A percentile compares a stretch with the other conserved stretches of the same genome.
Evolutionary conservation across 2,329 filamentous ascomycete genomes (phyloP).

Genomic region (Chaetomium strumarium): DNA sequence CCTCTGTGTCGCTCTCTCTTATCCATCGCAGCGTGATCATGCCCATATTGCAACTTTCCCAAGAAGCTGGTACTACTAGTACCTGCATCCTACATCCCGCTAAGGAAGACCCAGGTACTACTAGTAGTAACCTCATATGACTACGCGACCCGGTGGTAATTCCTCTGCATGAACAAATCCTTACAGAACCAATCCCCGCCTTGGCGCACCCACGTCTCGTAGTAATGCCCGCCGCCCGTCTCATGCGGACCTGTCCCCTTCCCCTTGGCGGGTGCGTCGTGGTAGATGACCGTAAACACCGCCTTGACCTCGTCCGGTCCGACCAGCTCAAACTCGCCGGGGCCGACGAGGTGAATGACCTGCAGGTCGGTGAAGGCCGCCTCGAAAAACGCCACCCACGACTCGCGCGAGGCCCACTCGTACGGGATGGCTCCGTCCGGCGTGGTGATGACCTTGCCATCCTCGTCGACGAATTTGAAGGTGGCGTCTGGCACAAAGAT

Average conservation of each 20-base stretch:
- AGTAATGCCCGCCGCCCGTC: conserved; percentile 3
- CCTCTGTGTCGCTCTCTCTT: no score
- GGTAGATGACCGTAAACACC: not conserved
- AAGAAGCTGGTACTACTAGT: no score
- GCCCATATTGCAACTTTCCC: no score
- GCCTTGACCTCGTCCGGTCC: conserved; percentile 1
- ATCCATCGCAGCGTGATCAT: no score
- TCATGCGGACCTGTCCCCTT: not conserved
- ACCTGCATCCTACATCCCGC: not conserved
- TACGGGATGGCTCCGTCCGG: not conserved
- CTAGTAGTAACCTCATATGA: not conserved
- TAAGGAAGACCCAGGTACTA: not conserved
- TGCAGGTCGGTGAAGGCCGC: not conserved
- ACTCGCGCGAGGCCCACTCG: not conserved
- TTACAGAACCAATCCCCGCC: conserved; percentile 4
- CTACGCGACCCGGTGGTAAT: not conserved
- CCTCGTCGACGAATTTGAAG: not conserved
- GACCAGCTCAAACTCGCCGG: not conserved
- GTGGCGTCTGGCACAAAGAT: conserved; percentile 3
- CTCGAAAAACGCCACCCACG: conserved; percentile 3
- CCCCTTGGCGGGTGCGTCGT: not conserved
- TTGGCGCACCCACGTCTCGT: conserved; percentile 6
- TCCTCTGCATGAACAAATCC: conserved; percentile 2
- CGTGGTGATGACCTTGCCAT: not conserved
- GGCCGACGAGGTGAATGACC: not conserved